These are phyloP conservation scores for Beauveria sp. DNA, from an alignment of 2,329 filamentous ascomycete species.

Conservation along the genomic window DNA sequence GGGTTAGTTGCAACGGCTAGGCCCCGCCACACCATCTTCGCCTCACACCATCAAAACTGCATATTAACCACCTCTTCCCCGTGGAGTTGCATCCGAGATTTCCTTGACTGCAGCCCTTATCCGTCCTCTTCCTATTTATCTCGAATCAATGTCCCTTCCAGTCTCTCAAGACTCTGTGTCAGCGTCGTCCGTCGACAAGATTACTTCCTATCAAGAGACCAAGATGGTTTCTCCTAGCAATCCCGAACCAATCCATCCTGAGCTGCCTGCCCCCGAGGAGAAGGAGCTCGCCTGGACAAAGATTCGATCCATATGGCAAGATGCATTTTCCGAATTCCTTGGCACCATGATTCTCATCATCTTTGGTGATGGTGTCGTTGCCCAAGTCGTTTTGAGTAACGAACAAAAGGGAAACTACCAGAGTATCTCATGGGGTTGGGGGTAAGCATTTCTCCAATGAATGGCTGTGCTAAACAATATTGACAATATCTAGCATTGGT, in stretches of 20 bases:
- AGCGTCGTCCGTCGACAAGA: constrained; percentile 26
- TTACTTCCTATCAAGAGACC: constrained; percentile 21
- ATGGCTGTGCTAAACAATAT: not conserved
- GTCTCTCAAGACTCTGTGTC: constrained; percentile 25
- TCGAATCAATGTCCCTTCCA: constrained; percentile 22
- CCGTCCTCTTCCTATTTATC: constrained; percentile 11
- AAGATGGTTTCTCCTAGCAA: constrained; percentile 22
- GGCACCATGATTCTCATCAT: constrained; percentile 61
- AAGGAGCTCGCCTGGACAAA: constrained; percentile 40
- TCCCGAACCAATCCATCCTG: constrained; percentile 9
- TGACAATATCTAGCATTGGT: constrained; percentile 39
- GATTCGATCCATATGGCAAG: constrained; percentile 42
- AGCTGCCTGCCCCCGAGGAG: constrained; percentile 14
- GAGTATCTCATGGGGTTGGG: constrained; percentile 43
- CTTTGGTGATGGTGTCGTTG: constrained; percentile 65
- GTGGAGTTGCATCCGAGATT: constrained; percentile 5
- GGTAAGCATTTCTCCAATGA: constrained; percentile 25
- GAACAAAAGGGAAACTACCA: constrained; percentile 39
- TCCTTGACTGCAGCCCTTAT: not conserved
- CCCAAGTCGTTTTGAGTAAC: constrained; percentile 56
- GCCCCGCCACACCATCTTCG: not conserved
- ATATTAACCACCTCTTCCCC: constrained; percentile 11
- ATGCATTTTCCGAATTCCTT: constrained; percentile 60
- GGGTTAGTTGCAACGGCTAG: constrained; percentile 5
- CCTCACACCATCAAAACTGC: not conserved